Evolutionary conservation across 73 alveolate species (phyloP).

Genomic region (Paramecium pentaurelia): DNA sequence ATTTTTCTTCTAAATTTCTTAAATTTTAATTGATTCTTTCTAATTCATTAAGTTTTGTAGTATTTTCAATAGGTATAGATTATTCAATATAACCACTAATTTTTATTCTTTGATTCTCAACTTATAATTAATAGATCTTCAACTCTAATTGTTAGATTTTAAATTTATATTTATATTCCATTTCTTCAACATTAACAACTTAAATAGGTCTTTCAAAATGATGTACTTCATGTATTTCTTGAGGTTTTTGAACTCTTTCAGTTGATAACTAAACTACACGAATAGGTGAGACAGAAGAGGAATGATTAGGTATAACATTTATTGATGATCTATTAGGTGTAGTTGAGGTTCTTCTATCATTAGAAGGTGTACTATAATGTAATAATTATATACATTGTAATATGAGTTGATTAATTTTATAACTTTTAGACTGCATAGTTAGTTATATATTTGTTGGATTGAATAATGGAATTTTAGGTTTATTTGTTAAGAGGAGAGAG

Average conservation of each 20-base stretch:
- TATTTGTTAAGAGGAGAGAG: background rate
- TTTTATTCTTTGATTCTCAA: background rate
- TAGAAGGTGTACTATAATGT: background rate
- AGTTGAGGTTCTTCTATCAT: background rate
- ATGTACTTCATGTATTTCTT: slow-evolving; percentile 9
- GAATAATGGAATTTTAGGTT: background rate
- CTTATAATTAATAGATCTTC: background rate
- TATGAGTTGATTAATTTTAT: background rate
- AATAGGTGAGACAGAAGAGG: background rate
- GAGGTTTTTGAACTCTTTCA: background rate
- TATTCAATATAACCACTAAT: background rate
- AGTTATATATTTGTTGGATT: background rate
- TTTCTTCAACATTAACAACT: background rate
- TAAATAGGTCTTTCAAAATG: slow-evolving; percentile 13
- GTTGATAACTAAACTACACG: background rate
- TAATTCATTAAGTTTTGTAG: background rate
- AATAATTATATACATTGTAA: background rate
- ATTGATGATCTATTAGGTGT: background rate
- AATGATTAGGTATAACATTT: background rate
- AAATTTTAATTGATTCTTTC: background rate
- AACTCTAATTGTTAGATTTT: background rate
- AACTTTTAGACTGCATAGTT: background rate
- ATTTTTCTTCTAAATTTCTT: background rate
- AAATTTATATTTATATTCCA: background rate
- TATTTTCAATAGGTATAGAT: background rate